Evolutionary conservation across 2,329 filamentous ascomycete genomes (phyloP), one percentile per base, ranked within the genome.

Genomic region (Alternaria tenuissima): DNA sequence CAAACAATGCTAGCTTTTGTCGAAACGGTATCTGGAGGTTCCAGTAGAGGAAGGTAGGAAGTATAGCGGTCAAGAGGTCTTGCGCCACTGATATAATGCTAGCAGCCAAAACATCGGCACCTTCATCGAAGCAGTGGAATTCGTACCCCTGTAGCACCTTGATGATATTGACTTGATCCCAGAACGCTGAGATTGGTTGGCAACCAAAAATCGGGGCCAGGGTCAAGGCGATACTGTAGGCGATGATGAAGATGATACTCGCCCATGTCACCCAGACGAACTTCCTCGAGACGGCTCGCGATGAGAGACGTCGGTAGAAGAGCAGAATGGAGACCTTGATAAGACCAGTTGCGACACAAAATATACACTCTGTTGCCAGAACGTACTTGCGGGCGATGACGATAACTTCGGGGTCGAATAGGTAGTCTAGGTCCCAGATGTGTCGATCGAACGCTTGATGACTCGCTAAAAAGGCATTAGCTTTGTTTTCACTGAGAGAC

Each of bases 261-360:
- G 71, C 52, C 64, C 68, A 66, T 4, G 69, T 74, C 1, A 62
- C 62, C 65, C 67, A 72, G 41, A 65, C 64, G 38, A 76, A 76
- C 4, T 46, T 34, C 1, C 51, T 66, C 5, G 73, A 75, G 2
- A 75, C 63, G 2, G 65, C 67, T 8, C 72, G 69, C 12, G 71
- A 57, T 8, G 69, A 71, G 1, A 76, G 63, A 1, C 74, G 69
- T 5, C 72, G 69, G 36, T 74, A 76, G 56, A 76, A 76, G 3
- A 74, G 63, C 4, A 78, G 65, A 16, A 78, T 76, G 8, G 74
- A 76, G 12, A 78, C 66, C 43, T 78, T 78, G 51, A 76, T 68
- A 1, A 76, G 52, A 0, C 75, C 74, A 2, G 72, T 67, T 4
- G 64, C 66, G 4, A 63, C n/a, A 46, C 72, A 72, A 52, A 76